Evolutionary conservation across 768 basidiomycete species (phyloP).

Genomic region (Suillus subalutaceus): DNA sequence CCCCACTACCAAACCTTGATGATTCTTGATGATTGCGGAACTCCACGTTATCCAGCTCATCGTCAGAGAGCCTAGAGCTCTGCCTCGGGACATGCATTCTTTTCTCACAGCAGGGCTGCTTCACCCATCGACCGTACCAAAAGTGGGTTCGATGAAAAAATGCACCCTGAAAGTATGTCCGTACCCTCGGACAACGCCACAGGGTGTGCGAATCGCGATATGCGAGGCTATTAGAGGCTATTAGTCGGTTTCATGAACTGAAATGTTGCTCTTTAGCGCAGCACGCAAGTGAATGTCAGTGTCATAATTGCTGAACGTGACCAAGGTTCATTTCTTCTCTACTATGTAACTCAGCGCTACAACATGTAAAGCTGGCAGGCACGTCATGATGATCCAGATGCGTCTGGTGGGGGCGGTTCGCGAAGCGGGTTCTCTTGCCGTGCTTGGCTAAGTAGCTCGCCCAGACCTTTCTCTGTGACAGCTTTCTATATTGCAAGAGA

Average conservation of each 20-base stretch:
- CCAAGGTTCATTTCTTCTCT: background rate
- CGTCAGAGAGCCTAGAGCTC: background rate
- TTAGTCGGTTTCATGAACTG: background rate
- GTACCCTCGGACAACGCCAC: background rate
- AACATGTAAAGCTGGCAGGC: background rate
- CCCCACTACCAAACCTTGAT: background rate
- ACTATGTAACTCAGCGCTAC: background rate
- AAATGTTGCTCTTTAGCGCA: background rate
- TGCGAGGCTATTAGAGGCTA: background rate
- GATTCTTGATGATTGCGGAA: background rate
- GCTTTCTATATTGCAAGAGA: constrained; percentile 57
- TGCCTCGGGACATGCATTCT: background rate
- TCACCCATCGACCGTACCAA: background rate
- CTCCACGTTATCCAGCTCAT: background rate
- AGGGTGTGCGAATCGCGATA: background rate
- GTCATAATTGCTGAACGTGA: background rate
- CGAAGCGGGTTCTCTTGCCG: constrained; percentile 77
- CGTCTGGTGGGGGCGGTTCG: constrained; percentile 51
- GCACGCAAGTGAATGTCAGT: background rate
- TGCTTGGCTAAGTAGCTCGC: constrained; percentile 77
- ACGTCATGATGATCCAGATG: constrained; percentile 1
- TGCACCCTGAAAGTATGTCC: background rate
- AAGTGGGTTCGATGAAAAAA: background rate
- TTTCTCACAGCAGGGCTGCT: background rate
- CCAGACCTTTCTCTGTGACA: constrained; percentile 75